These are phyloP conservation scores for Melastoma malabathricum DNA, from an alignment of 345 rosid species.

Conservation along the genomic window DNA sequence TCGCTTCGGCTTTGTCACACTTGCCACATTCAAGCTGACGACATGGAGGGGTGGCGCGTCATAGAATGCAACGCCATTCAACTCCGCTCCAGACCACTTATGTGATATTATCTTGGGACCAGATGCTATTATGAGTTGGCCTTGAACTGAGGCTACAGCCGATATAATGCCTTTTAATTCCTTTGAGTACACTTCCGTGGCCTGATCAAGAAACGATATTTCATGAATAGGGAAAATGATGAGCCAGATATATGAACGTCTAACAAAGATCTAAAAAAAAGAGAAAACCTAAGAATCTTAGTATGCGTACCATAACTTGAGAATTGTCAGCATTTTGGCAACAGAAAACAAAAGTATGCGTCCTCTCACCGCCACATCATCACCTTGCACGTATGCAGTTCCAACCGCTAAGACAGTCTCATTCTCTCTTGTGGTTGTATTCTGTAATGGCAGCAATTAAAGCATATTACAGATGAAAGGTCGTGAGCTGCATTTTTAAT, in stretches of 20 bases:
- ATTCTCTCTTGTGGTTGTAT: slow-evolving; percentile 65
- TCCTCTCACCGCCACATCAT: slow-evolving; percentile 98
- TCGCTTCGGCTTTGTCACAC: slow-evolving; percentile 12
- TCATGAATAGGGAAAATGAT: not conserved
- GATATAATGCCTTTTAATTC: slow-evolving; percentile 97
- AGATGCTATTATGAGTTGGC: slow-evolving; percentile 82
- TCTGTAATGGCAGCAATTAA: slow-evolving; percentile 31
- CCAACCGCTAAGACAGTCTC: slow-evolving; percentile 88
- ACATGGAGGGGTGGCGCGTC: slow-evolving; percentile 93
- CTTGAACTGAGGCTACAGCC: slow-evolving; percentile 96
- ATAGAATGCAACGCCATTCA: slow-evolving; percentile 82
- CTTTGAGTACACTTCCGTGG: slow-evolving; percentile 83
- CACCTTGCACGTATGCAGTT: slow-evolving; percentile 97
- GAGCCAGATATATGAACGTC: not conserved
- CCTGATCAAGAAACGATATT: slow-evolving; percentile 27
- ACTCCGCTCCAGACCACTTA: slow-evolving; percentile 82
- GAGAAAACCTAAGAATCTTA: not conserved
- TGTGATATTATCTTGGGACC: slow-evolving; percentile 94
- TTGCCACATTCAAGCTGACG: slow-evolving; percentile 89
- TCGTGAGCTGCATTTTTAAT: not conserved
- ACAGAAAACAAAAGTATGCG: slow-evolving; percentile 80
- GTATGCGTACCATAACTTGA: slow-evolving; percentile 44
- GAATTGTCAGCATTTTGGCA: slow-evolving; percentile 48
- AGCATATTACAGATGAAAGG: not conserved
- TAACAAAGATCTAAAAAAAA: not conserved